Conservation (phyloP, 169 alveolate species). For the Eimeria necatrix region DNA sequence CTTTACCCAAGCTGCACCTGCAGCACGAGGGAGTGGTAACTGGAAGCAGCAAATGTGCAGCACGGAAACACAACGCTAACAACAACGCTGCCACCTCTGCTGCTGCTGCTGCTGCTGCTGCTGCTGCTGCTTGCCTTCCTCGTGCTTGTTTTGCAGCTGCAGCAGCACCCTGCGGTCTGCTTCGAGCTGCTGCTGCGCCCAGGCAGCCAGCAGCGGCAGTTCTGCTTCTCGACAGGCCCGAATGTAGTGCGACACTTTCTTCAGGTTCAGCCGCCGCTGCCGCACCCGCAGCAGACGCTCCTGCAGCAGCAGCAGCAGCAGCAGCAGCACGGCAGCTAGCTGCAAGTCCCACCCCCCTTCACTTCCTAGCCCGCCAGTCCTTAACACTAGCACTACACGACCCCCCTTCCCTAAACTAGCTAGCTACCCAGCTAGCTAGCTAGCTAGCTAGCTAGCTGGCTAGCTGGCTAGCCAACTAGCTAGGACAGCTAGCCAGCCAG, state of each 20-base stretch:
- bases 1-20: neutral
- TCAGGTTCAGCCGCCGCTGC: slow-evolving; percentile 90
- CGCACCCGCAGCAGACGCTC: slow-evolving; percentile 91
- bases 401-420: too few species aligned
- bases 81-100: neutral
- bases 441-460: too few species aligned
- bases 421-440: too few species aligned
- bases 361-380: too few species aligned
- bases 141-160: slow-evolving; percentile 78
- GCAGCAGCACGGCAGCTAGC: too few species aligned
- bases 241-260: slow-evolving; percentile 91
- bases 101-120: too few species aligned
- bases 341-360: too few species aligned
- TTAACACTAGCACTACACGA: too few species aligned
- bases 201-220: slow-evolving; percentile 81
- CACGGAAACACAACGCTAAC: neutral
- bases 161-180: slow-evolving; percentile 57
- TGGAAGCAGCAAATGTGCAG: neutral
- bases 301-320: slow-evolving; percentile 66
- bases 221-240: slow-evolving; percentile 92
- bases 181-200: slow-evolving; percentile 64
- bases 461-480: too few species aligned
- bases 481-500: too few species aligned
- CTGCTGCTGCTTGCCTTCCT: slow-evolving; percentile 65
- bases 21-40: neutral